Percentiles rank a stretch among this genome's conserved stretches.
Conservation (phyloP, 495 filamentous ascomycete species). For the Sphaerosporella brunnea region DNA sequence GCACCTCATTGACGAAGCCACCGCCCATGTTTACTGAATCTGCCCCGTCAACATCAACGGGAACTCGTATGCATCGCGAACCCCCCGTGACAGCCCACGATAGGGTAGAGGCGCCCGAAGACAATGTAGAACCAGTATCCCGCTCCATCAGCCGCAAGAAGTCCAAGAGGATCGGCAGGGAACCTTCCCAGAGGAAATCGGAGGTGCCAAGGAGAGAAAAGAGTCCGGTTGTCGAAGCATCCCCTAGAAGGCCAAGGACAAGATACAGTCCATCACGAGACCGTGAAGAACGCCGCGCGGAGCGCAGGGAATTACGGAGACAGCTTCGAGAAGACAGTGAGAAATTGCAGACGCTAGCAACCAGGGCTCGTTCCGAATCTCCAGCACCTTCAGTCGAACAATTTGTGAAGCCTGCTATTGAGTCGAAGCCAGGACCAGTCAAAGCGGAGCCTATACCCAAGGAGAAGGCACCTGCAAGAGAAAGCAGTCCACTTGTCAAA, state of each 20-base stretch:
- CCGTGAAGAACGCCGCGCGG: conserved; percentile 2
- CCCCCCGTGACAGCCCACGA: no score
- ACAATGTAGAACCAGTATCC: neutral
- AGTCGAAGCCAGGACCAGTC: neutral
- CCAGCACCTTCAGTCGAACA: neutral
- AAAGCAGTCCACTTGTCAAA: neutral
- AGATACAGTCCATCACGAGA: conserved; percentile 5
- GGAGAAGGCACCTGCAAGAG: neutral
- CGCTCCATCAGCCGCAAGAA: neutral
- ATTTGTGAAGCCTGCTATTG: neutral
- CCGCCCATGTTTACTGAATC: conserved; percentile 2
- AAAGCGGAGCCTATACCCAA: neutral
- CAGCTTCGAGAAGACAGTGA: conserved; percentile 1
- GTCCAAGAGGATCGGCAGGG: neutral
- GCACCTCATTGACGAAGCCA: neutral
- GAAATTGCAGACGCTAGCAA: neutral
- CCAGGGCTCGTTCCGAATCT: neutral
- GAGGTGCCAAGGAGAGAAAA: neutral
- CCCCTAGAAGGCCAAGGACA: neutral
- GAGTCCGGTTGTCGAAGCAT: neutral
- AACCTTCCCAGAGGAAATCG: neutral
- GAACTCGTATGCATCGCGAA: neutral
- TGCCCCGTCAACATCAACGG: conserved; percentile 5
- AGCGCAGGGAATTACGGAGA: conserved; percentile 3
- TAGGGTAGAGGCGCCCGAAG: no score